Evolutionary conservation across 2,329 filamentous ascomycete species (phyloP), one percentile per base, ranked within the genome.

Genomic region (Podosphaera leucotricha): DNA sequence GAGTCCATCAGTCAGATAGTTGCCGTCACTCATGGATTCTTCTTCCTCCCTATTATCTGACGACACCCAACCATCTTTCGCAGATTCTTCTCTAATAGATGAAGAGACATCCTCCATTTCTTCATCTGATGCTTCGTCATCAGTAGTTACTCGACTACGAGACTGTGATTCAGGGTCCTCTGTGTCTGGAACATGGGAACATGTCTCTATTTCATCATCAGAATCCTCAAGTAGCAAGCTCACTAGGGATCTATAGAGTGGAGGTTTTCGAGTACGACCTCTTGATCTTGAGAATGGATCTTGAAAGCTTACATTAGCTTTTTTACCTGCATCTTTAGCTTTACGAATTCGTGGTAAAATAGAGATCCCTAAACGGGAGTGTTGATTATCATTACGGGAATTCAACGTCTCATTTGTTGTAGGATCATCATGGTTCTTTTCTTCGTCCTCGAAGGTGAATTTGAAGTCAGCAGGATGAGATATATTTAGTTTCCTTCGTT

Each of bases 91-190:
- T 33, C 41, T 26, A 4, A 6, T 33, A 49, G 38, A 40, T 44
- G 33, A 41, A 42, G 46, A 37, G 46, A 41, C 8, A 44, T 47
- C 47, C 22, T 54, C 53, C 19, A 47, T 50, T 18, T 55, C 54
- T 33, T 56, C 55, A 16, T 58, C 56, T 1, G 58, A 59, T 19
- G 52, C 54, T 35, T 59, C 72, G 42, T 75, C 71, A 46, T 77
- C 72, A 1, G 69, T 69, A 55, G 70, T 74, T 66, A 76, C 70
- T 37, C 80, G 82, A 59, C 82, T 93, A 38, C 77, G 75, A 41
- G 80, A 80, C 37, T 80, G 73, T 49, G 82, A 92, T 47, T 90
- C 86, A 28, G 76, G 75, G 50, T 90, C 86, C 57, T 92, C 86
- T 0, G 82, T 92, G 57, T 86, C 84, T 39, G 77, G 70, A 41